phyloP scores from a whole-genome alignment of 1,284 basidiomycete genomes.

The Coriolopsis trogii region DNA sequence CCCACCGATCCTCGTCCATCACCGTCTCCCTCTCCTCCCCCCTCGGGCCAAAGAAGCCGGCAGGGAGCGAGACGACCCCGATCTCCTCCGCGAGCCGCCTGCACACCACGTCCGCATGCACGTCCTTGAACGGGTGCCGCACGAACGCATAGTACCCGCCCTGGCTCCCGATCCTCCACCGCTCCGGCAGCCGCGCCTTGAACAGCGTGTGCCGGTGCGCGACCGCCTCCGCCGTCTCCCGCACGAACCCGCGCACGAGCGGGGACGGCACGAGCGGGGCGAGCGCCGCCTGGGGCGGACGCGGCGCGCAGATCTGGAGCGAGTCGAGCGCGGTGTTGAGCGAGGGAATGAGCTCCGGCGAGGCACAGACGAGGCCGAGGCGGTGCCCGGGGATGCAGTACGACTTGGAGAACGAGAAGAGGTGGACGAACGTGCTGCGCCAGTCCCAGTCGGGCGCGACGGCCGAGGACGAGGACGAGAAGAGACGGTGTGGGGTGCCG shows the following conservation, averaged over 20 bases:
- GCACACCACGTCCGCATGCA: slow-evolving; percentile 58
- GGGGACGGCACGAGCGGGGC: slow-evolving; percentile 50
- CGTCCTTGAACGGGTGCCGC: slow-evolving; percentile 63
- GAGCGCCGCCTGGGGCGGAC: slow-evolving; percentile 71
- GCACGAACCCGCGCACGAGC: slow-evolving; percentile 57
- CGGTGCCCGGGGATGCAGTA: slow-evolving; percentile 88
- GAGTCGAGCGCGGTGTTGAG: slow-evolving; percentile 67
- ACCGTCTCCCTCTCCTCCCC: slow-evolving; percentile 32
- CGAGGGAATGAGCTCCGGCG: slow-evolving; percentile 55
- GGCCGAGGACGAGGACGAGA: slow-evolving; percentile 26
- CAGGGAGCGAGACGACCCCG: slow-evolving; percentile 74
- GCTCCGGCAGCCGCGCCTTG: slow-evolving; percentile 43
- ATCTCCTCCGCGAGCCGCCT: slow-evolving; percentile 59
- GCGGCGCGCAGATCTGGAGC: slow-evolving; percentile 79
- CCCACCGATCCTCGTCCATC: slow-evolving; percentile 55
- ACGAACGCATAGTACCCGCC: slow-evolving; percentile 83
- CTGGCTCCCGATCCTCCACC: slow-evolving; percentile 66
- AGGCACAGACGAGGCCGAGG: slow-evolving; percentile 76
- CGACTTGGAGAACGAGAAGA: slow-evolving; percentile 84
- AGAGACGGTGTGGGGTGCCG: slow-evolving; percentile 58
- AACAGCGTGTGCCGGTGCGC: slow-evolving; percentile 66
- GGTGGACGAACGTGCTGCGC: slow-evolving; percentile 67
- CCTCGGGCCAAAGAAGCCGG: slow-evolving; percentile 61
- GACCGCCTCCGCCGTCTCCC: slow-evolving; percentile 52
- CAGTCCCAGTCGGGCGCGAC: slow-evolving; percentile 45